Percentiles rank a stretch among this genome's conserved stretches.
These are phyloP conservation scores for Pichia deserticola DNA, from an alignment of 805 yeast species.

Conservation along the genomic window DNA sequence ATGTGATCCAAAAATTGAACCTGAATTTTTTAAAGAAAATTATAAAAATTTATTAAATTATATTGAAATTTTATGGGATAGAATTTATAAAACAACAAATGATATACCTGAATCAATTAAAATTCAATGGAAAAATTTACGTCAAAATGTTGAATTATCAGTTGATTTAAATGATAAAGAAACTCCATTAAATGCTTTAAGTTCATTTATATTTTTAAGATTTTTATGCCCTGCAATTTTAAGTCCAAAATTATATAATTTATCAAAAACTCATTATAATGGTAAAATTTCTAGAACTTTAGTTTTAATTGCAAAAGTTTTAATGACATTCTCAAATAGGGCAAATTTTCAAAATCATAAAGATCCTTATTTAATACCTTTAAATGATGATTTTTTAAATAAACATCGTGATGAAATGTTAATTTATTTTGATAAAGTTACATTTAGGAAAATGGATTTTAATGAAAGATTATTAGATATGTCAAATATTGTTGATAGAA, in stretches of 20 bases:
- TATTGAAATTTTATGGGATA: constrained; percentile 56
- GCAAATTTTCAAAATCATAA: constrained; percentile 66
- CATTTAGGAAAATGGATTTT: constrained; percentile 60
- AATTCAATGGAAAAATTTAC: constrained; percentile 51
- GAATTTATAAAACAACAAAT: constrained; percentile 57
- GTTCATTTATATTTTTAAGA: constrained; percentile 78
- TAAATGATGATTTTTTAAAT: constrained; percentile 60
- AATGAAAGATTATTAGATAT: constrained; percentile 49
- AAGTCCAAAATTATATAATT: constrained; percentile 78
- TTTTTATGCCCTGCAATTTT: constrained; percentile 87
- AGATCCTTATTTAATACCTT: constrained; percentile 67
- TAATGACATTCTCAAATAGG: constrained; percentile 74
- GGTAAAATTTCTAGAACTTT: constrained; percentile 70
- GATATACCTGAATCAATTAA: constrained; percentile 69
- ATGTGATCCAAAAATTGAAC: constrained; percentile 60
- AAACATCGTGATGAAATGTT: constrained; percentile 49
- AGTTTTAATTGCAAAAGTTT: constrained; percentile 71
- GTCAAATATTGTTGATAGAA: constrained; percentile 49
- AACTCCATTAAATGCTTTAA: constrained; percentile 59
- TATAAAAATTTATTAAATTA: constrained; percentile 32
- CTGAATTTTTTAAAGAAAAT: constrained; percentile 30
- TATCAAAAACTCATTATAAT: constrained; percentile 63
- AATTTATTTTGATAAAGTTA: constrained; percentile 66
- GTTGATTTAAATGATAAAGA: constrained; percentile 45
- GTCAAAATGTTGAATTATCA: constrained; percentile 57